Base-by-base conservation (phyloP, 2,329 filamentous ascomycete genomes). In the Calonectria naviculata region DNA sequence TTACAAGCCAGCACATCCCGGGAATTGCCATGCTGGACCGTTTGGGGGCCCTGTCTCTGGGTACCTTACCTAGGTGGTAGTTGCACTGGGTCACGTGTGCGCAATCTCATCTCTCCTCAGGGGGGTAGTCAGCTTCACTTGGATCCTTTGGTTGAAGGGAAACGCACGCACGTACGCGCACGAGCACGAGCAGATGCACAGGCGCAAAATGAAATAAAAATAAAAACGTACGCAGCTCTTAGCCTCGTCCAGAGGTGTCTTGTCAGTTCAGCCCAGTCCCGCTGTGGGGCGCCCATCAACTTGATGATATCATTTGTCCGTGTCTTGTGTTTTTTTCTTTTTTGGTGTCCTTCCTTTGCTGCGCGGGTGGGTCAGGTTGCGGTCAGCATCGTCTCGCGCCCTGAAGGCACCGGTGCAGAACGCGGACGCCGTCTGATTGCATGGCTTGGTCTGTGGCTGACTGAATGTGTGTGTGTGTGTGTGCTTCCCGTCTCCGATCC, bases 291-390 rank as follows among this genome's bases (percentile, higher is more conserved):
- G 28, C 21, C 21, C 19, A 44, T 21, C 46, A 28, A 24, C 10
- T 54, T 15, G 10, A 67, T 67, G 65, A 62, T 62, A 62, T 67
- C 44, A 62, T 49, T 52, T 67, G 63, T 63, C 41, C 41, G 29
- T 28, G 19, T 58, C 49, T 26, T 47, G 44, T 42, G 19, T 34
- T 36, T 62, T 67, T 31, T 62, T 49, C 31, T 52, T 62, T 47
- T 62, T 49, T 67, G n/a, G 24, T 61, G 21, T 62, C 41, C 24
- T 41, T 31, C 34, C 24, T 52, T 4, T 44, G 31, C 34, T 46
- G 47, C 36, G 8, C 34, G 24, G 24, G 41, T 60, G 29, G 46
- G 47, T 44, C 62, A 28, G 62, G 34, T 24, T 47, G 34, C 44
- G 26, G 36, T 26, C 29, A 49, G 46, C 26, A 46, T 67, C 52